A percentile compares a stretch with the other conserved stretches of the same genome.
These are phyloP conservation scores for Urostyla sp. DNA, from an alignment of 73 alveolate species.

Conservation along the genomic window DNA sequence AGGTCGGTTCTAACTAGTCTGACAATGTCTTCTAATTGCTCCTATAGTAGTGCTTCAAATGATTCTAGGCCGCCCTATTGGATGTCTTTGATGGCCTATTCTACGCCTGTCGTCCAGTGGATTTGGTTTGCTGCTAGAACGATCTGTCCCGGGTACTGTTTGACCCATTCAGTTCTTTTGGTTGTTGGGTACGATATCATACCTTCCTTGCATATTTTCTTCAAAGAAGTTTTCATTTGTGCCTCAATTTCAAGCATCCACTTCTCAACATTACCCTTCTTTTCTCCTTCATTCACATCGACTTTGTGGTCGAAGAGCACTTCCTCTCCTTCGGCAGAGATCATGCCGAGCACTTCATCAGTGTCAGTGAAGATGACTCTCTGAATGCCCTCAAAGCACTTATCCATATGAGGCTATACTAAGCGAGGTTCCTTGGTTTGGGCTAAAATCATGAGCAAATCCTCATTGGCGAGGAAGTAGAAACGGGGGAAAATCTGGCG, in stretches of 20 bases:
- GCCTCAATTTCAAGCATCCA: slow-evolving; percentile 95
- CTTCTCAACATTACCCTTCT: slow-evolving; percentile 96
- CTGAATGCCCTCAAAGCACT: slow-evolving; percentile 98
- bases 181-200: slow-evolving; percentile 77
- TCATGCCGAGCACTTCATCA: slow-evolving; percentile 90
- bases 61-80: slow-evolving; percentile 70
- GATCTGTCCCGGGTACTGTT: slow-evolving; percentile 97
- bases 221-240: slow-evolving; percentile 90
- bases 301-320: slow-evolving; percentile 85
- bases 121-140: slow-evolving; percentile 92
- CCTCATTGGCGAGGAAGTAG: slow-evolving; percentile 99
- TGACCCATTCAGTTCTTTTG: slow-evolving; percentile 95
- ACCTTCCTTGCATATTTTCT: slow-evolving; percentile 79
- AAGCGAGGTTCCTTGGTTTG: slow-evolving; percentile 97
- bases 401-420: slow-evolving; percentile 95
- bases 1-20: slow-evolving; percentile 97
- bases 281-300: slow-evolving; percentile 95
- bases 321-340: slow-evolving; percentile 95
- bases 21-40: slow-evolving; percentile 93
- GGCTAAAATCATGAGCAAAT: slow-evolving; percentile 95
- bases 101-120: slow-evolving; percentile 92
- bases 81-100: slow-evolving; percentile 79
- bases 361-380: slow-evolving; percentile 89
- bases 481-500: slow-evolving; percentile 98
- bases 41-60: slow-evolving; percentile 77